Conservation (phyloP, 129 eudicot genomes). For the Dittrichia graveolens region DNA sequence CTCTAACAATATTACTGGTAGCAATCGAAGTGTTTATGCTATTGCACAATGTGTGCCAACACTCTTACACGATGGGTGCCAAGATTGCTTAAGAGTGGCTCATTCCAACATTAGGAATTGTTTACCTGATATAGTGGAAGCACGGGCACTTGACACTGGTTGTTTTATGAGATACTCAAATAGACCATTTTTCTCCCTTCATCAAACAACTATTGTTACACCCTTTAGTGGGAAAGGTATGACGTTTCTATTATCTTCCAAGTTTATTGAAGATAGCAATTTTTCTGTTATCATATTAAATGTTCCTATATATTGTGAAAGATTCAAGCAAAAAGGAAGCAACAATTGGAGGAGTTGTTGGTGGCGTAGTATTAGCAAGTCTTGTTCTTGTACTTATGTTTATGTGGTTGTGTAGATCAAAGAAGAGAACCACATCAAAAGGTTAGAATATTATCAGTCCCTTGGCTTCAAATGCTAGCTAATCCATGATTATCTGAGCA, state of each 20-base stretch:
- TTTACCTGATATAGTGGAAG: slow-evolving; percentile 54
- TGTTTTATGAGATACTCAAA: slow-evolving; percentile 69
- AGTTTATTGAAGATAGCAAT: background rate
- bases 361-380: slow-evolving; percentile 25
- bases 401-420: slow-evolving; percentile 23
- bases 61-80: slow-evolving; percentile 41
- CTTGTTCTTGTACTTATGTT: slow-evolving; percentile 2
- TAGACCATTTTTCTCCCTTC: slow-evolving; percentile 47
- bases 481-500: too few species aligned
- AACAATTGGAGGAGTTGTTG: slow-evolving; percentile 60
- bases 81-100: slow-evolving; percentile 58
- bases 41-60: slow-evolving; percentile 62
- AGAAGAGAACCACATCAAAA: slow-evolving; percentile 27
- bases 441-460: background rate
- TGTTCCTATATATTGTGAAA: too few species aligned
- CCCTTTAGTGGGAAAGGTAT: slow-evolving; percentile 57
- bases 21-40: slow-evolving; percentile 46
- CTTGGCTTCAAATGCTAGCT: too few species aligned
- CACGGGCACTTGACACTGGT: slow-evolving; percentile 62
- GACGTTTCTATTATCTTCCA: too few species aligned
- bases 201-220: slow-evolving; percentile 42
- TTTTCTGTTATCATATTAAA: too few species aligned
- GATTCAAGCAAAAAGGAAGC: slow-evolving; percentile 53
- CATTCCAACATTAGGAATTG: slow-evolving; percentile 45
- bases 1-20: slow-evolving; percentile 34